Conservation (phyloP, 2,329 filamentous ascomycete species). For the Malbranchea zuffiana region DNA sequence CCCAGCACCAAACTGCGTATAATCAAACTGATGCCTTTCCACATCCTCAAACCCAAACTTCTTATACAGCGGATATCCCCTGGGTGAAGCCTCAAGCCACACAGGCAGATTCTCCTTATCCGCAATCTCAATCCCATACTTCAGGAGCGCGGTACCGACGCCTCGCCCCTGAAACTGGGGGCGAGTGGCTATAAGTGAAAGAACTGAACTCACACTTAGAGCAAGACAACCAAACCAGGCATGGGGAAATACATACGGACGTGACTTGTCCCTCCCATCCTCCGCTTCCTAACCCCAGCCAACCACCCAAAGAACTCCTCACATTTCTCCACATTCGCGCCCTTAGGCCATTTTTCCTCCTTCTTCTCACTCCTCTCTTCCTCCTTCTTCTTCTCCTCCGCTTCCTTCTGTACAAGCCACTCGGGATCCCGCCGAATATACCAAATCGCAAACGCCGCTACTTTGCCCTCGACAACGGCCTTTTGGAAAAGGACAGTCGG, state of each 20-base stretch:
- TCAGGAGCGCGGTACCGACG: slow-evolving; percentile 20
- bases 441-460: slow-evolving; percentile 15
- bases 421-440: slow-evolving; percentile 13
- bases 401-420: slow-evolving; percentile 9
- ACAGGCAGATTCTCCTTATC: slow-evolving; percentile 16
- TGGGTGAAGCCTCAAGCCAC: slow-evolving; percentile 19
- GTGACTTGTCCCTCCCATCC: slow-evolving; percentile 12
- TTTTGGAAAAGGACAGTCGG: slow-evolving; percentile 2
- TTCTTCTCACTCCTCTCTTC: slow-evolving; percentile 5
- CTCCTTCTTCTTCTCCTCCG: slow-evolving; percentile 10
- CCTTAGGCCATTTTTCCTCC: slow-evolving; percentile 7
- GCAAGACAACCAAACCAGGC: neutral
- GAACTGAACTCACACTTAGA: slow-evolving; percentile 16
- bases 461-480: slow-evolving; percentile 13
- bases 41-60: slow-evolving; percentile 22
- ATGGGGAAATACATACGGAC: slow-evolving; percentile 11
- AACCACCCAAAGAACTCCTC: slow-evolving; percentile 14
- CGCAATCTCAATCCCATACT: slow-evolving; percentile 18
- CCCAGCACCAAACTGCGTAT: slow-evolving; percentile 15
- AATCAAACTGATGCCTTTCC: slow-evolving; percentile 11
- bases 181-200: slow-evolving; percentile 26
- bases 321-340: slow-evolving; percentile 11
- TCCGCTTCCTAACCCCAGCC: slow-evolving; percentile 9
- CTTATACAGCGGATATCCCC: slow-evolving; percentile 20
- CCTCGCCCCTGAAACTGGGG: slow-evolving; percentile 21